These are phyloP conservation scores for Aegilops umbellulata DNA, from an alignment of 176 grass and related monocot genomes.

Conservation along the genomic window DNA sequence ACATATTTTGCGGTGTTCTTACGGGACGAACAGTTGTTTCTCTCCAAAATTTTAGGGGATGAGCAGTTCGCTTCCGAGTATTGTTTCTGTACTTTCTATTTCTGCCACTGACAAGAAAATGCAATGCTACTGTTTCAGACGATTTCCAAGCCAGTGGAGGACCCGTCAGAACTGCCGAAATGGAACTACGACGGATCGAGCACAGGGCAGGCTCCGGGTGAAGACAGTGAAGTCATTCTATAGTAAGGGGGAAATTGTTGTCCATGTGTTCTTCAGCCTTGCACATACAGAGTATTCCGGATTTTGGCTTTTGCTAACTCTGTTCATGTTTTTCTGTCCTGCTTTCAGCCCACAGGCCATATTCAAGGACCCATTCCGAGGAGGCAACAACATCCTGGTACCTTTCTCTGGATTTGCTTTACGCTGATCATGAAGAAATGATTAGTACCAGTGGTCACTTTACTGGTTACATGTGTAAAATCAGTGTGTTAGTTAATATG, in stretches of 20 bases:
- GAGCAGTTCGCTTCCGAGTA: neutral
- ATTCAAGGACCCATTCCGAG: conserved; percentile 97
- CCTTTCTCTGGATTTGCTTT: neutral
- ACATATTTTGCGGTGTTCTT: neutral
- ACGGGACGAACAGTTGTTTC: neutral
- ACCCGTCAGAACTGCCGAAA: conserved; percentile 87
- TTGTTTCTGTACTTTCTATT: neutral
- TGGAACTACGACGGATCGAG: conserved; percentile 99
- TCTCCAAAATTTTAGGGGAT: neutral
- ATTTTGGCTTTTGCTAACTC: neutral
- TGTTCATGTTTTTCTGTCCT: neutral
- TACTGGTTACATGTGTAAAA: neutral
- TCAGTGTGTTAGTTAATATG: neutral
- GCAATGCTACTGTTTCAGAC: conserved; percentile 47
- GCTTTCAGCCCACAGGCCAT: conserved; percentile 84
- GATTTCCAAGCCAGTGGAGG: conserved; percentile 70
- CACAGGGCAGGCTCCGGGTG: conserved; percentile 96
- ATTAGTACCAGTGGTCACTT: neutral
- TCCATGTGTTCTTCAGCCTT: neutral
- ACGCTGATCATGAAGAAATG: neutral
- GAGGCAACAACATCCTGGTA: conserved; percentile 97
- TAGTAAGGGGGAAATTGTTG: conserved; percentile 54
- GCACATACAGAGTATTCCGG: neutral
- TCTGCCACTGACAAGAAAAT: neutral
- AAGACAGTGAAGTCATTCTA: conserved; percentile 99